Evolutionary conservation across 352 stramenopile species (phyloP), one percentile per base, ranked within the genome.

Genomic region (Globisporangium carolinianum): DNA sequence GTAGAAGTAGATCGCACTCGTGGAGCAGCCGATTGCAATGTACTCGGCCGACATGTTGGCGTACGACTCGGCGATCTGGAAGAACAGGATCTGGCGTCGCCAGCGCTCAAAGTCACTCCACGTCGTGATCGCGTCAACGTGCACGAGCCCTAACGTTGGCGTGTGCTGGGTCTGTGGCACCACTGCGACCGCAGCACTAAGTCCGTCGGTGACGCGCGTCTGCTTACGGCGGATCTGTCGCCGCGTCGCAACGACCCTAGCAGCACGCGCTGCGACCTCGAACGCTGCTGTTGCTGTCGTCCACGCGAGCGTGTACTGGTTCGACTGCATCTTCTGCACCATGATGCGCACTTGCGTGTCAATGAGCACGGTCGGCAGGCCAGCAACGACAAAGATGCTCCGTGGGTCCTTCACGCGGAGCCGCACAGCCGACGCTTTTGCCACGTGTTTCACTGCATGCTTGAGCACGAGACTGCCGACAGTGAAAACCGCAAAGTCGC

Each of bases 21-120:
- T 58, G 4, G 73, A 79, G 51, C 71, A 83, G 0, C 63, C 71
- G 39, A 83, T 79, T 0, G 71, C 68, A 36, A 83, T 73, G 46
- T 83, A 83, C 58, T 83, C 73, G 17, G 73, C 68, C 38, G 75
- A 76, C 71, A 83, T 83, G 42, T 77, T 71, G 47, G 70, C 71
- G 24, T 70, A 72, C 12, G 62, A 37, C 49, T 83, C 73, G 1
- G 71, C 68, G 14, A 71, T 71, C 24, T 79, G 61, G 18, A 76
- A 65, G 0, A 53, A 45, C 2, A 83, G 17, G 2, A 69, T 36
- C 5, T 69, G 70, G 32, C 39, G 55, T 24, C 56, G 58, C 68
- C 72, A 77, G 14, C 53, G 32, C 8, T 68, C 52, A 4, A 77
- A 77, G 9, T 14, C 45, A n/a, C 45, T 6, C 45, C 45, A 48